These are phyloP conservation scores for Camellia lanceoleosa DNA, from an alignment of 148 eudicot species.

Conservation along the genomic window DNA sequence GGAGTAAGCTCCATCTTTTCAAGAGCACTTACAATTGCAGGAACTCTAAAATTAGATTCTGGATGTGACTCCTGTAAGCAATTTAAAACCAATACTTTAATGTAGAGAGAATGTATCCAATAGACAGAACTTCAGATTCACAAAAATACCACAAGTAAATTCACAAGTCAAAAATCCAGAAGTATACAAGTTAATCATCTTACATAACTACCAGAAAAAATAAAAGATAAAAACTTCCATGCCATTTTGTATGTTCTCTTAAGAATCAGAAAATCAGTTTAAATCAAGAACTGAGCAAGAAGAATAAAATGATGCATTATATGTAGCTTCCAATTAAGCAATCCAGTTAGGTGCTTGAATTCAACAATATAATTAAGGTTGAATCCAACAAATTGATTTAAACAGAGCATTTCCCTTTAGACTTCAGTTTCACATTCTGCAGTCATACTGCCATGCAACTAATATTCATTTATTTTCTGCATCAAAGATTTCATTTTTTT, in stretches of 20 bases:
- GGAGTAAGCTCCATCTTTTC: conserved; percentile 76
- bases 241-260: too few species aligned
- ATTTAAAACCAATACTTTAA: background rate
- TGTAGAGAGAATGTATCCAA: background rate
- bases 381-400: too few species aligned
- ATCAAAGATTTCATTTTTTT: background rate
- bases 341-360: background rate
- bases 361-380: background rate
- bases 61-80: conserved; percentile 74
- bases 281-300: background rate
- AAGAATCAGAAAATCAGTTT: background rate
- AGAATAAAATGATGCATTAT: background rate
- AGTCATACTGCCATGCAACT: background rate
- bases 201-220: background rate
- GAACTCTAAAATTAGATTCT: conserved; percentile 87
- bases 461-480: background rate
- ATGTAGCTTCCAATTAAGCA: background rate
- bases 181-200: background rate
- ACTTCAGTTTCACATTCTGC: background rate
- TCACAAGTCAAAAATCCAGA: background rate
- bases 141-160: background rate
- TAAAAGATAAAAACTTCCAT: too few species aligned
- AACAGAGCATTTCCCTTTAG: background rate
- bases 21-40: conserved; percentile 75
- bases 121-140: background rate